Evolutionary conservation across 75 land plant species (phyloP), one percentile per base, ranked within the genome.

Genomic region (Larix kaempferi): DNA sequence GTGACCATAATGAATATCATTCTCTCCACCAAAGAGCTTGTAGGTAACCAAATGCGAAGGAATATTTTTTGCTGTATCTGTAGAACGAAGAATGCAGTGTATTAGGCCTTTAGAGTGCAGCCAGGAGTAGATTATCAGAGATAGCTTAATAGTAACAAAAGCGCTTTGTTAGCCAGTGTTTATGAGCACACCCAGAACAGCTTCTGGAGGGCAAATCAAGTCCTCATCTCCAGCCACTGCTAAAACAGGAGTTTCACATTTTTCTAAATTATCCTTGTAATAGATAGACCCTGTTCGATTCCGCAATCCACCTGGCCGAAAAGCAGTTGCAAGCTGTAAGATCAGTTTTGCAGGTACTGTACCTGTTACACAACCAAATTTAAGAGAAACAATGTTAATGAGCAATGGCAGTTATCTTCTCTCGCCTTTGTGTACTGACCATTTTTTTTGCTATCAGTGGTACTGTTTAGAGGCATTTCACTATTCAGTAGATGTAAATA

Each of bases 201-300:
- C 99, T 85, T 89, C 85, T 65, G 99, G 99, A 54, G 98, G 99
- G 81, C 99, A 98, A 63, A 98, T 95, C 37, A 95, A 83, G 76
- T 98, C 99, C 59, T 74, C 85, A 59, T 98, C 98, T 71, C 96
- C 99, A 54, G 99, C 99, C 85, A 98, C 44, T 57, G 96, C 98
- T 55, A 93, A 80, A 29, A 98, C 86, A 59, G 94, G 99, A 37
- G 89, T 94, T 78, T 82, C 72, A 74, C 82, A 82, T 72, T 87
- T 88, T 11, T 79, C 78, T 11, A 95, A 69, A 76, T 86, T 88
- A 55, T 94, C 90, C 78, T 93, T 98, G 88, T 88, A 98, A 63
- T 73, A 89, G 61, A 93, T 86, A 37, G 74, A 88, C 22, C 98
- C 92, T 77, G 64, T 78, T 63, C 98, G 86, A 67, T 92, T 83